Conservation (phyloP, 441 rosid species). For the Hura crepitans region DNA sequence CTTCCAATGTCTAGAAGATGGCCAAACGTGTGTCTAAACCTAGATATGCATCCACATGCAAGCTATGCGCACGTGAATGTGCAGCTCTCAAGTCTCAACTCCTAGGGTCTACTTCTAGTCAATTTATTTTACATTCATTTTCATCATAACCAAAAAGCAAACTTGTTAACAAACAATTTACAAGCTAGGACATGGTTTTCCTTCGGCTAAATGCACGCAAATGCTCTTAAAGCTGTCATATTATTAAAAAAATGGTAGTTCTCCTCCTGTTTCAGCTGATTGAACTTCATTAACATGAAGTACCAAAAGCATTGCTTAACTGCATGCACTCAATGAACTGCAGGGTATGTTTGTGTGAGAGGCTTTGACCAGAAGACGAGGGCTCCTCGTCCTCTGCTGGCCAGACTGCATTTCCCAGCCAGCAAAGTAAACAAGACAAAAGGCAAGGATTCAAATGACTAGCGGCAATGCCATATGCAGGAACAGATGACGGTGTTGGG, state of each 20-base stretch:
- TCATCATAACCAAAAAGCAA: background rate
- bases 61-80: background rate
- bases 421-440: conserved; percentile 50
- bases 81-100: background rate
- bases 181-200: background rate
- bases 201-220: background rate
- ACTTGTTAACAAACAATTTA: background rate
- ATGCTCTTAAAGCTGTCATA: background rate
- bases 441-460: conserved; percentile 30
- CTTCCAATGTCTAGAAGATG: too few species aligned
- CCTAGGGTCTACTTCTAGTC: background rate
- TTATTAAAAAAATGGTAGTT: background rate
- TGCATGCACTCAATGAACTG: conserved; percentile 15
- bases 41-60: background rate
- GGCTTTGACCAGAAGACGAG: conserved; percentile 75
- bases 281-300: background rate
- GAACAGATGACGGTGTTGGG: conserved; percentile 19
- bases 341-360: conserved; percentile 94
- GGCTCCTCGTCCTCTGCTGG: conserved; percentile 82
- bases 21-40: background rate
- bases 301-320: background rate
- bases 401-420: conserved; percentile 74
- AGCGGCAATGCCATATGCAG: conserved; percentile 11
- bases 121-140: background rate
- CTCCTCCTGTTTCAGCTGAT: background rate